Percentiles rank a stretch among this genome's conserved stretches.
Conservation (phyloP, 2,329 filamentous ascomycete species). For the Capronia coronata region DNA sequence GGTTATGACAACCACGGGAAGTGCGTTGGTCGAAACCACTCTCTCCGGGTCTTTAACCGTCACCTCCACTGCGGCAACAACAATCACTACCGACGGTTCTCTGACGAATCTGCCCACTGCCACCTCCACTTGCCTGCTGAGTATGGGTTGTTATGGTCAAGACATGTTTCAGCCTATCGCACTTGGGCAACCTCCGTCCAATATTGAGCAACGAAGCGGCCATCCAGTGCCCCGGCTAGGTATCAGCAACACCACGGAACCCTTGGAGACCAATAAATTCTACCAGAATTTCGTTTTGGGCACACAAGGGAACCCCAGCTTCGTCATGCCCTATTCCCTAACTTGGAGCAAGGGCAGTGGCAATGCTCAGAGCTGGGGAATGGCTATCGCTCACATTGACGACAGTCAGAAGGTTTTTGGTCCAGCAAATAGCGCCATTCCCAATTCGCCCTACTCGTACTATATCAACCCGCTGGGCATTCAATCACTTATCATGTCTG, state of each 20-base stretch:
- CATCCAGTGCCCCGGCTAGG: conserved; percentile 39
- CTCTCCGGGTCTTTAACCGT: conserved; percentile 20
- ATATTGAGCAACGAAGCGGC: conserved; percentile 36
- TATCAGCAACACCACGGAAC: conserved; percentile 30
- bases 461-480: conserved; percentile 78
- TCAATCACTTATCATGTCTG: conserved; percentile 73
- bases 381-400: conserved; percentile 70
- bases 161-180: conserved; percentile 40
- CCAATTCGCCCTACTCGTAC: conserved; percentile 57
- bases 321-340: conserved; percentile 68
- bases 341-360: conserved; percentile 61
- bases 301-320: conserved; percentile 61
- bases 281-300: conserved; percentile 75
- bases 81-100: conserved; percentile 18
- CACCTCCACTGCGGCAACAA: conserved; percentile 21
- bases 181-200: conserved; percentile 35
- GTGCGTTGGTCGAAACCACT: conserved; percentile 24
- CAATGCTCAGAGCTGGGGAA: conserved; percentile 63
- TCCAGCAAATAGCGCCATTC: conserved; percentile 44
- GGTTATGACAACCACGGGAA: conserved; percentile 25
- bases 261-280: conserved; percentile 52
- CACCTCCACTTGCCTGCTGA: conserved; percentile 21
- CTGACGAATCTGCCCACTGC: conserved; percentile 17
- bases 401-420: conserved; percentile 62
- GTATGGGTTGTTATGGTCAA: conserved; percentile 30